Evolutionary conservation across 768 basidiomycete genomes (phyloP).

Genomic region (Daedaleopsis sinensis): DNA sequence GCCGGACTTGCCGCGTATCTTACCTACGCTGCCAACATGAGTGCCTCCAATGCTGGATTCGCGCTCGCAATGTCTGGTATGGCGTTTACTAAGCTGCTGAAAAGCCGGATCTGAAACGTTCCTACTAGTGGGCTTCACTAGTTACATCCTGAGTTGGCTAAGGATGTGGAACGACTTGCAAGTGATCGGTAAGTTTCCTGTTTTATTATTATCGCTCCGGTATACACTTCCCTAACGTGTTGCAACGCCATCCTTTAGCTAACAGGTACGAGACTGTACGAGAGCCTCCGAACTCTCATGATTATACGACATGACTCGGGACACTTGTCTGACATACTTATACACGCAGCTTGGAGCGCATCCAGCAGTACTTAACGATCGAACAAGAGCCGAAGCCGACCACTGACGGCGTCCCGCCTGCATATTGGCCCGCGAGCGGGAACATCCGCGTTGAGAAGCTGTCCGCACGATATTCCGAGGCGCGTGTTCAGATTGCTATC

Average conservation of each 20-base stretch:
- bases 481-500: slow-evolving; percentile 9
- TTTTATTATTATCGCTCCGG: neutral
- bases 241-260: slow-evolving; percentile 16
- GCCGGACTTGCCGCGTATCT: slow-evolving; percentile 53
- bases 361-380: slow-evolving; percentile 57
- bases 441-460: slow-evolving; percentile 53
- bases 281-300: neutral
- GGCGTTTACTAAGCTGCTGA: too few species aligned
- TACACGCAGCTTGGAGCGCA: slow-evolving; percentile 48
- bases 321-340: neutral
- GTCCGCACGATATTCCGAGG: slow-evolving; percentile 49
- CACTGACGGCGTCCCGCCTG: slow-evolving; percentile 50
- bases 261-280: slow-evolving; percentile 29
- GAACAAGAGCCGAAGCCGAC: slow-evolving; percentile 54
- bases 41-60: slow-evolving; percentile 44
- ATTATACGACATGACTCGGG: neutral
- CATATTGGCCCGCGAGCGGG: slow-evolving; percentile 66
- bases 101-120: too few species aligned
- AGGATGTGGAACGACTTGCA: slow-evolving; percentile 48
- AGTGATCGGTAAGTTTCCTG: slow-evolving; percentile 38
- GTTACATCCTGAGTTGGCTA: slow-evolving; percentile 55
- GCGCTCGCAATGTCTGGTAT: slow-evolving; percentile 41
- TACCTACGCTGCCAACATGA: slow-evolving; percentile 46
- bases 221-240: neutral
- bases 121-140: slow-evolving; percentile 52